phyloP scores from a whole-genome alignment of 768 basidiomycete species.

The Suillus subalutaceus region DNA sequence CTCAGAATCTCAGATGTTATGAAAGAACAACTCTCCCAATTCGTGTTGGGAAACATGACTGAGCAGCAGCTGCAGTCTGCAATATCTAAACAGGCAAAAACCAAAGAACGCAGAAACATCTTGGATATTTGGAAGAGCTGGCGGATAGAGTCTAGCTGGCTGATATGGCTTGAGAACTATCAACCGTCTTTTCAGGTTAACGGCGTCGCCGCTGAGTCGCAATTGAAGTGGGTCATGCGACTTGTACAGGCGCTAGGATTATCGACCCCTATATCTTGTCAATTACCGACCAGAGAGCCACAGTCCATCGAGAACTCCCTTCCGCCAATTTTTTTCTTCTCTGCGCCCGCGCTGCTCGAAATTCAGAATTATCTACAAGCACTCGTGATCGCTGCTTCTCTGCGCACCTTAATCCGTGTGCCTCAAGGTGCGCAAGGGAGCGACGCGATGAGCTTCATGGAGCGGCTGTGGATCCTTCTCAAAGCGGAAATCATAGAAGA shows the following conservation, averaged over 20 bases:
- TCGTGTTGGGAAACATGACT: conserved; percentile 66
- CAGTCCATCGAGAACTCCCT: conserved; percentile 42
- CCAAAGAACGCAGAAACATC: conserved; percentile 56
- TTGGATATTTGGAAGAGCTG: conserved; percentile 50
- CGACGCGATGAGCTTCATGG: conserved; percentile 45
- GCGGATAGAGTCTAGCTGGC: conserved; percentile 26
- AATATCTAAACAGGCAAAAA: conserved; percentile 54
- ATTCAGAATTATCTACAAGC: conserved; percentile 75
- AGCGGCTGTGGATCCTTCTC: conserved; percentile 68
- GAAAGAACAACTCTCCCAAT: conserved; percentile 69
- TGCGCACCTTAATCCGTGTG: conserved; percentile 55
- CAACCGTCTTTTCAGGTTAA: conserved; percentile 13
- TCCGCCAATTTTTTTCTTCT: conserved; percentile 71
- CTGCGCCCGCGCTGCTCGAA: conserved; percentile 52
- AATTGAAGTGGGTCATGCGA: conserved; percentile 48
- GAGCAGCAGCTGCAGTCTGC: conserved; percentile 58
- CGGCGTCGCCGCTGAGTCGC: conserved; percentile 19
- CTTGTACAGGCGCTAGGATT: conserved; percentile 49
- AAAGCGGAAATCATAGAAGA: conserved; percentile 51
- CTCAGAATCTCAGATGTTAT: conserved; percentile 60
- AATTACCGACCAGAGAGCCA: conserved; percentile 29
- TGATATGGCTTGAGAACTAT: conserved; percentile 24
- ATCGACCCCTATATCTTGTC: conserved; percentile 41
- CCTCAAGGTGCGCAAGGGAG: conserved; percentile 11
- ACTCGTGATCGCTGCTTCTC: conserved; percentile 61